phyloP scores from a whole-genome alignment of 208 protist genomes.

The Herpetomonas tarakana region DNA sequence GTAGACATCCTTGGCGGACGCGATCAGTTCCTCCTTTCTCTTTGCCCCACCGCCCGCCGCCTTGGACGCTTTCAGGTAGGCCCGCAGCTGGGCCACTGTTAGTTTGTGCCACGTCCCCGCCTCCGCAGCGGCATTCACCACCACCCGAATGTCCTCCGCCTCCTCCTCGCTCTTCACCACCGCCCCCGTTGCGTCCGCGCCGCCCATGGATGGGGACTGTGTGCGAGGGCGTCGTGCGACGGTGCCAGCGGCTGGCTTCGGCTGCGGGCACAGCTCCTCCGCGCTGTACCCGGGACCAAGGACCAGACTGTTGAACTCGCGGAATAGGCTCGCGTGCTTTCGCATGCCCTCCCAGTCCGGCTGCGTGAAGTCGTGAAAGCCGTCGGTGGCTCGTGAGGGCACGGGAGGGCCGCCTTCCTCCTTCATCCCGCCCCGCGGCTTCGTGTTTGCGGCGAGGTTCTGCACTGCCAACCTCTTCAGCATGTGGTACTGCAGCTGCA shows the following conservation, averaged over 20 bases:
- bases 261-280: slow-evolving; percentile 29
- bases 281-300: slow-evolving; percentile 46
- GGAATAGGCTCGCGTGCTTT: slow-evolving; percentile 30
- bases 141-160: slow-evolving; percentile 10
- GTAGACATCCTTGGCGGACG: slow-evolving; percentile 11
- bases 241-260: not conserved
- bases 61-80: slow-evolving; percentile 26
- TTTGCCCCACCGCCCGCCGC: slow-evolving; percentile 8
- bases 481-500: slow-evolving; percentile 54
- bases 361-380: slow-evolving; percentile 36
- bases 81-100: slow-evolving; percentile 36
- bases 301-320: slow-evolving; percentile 46
- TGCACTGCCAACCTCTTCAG: slow-evolving; percentile 49
- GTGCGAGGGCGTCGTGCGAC: slow-evolving; percentile 10
- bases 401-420: not conserved
- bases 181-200: not conserved
- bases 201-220: not conserved
- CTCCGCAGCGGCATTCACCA: slow-evolving; percentile 25
- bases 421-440: not conserved
- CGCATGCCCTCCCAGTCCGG: slow-evolving; percentile 49
- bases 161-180: slow-evolving; percentile 1
- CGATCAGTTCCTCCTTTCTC: slow-evolving; percentile 33
- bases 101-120: slow-evolving; percentile 31
- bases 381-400: not conserved
- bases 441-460: not conserved